phyloP scores from a whole-genome alignment of 305 asterid genomes.

The Stenogyne calaminthoides region DNA sequence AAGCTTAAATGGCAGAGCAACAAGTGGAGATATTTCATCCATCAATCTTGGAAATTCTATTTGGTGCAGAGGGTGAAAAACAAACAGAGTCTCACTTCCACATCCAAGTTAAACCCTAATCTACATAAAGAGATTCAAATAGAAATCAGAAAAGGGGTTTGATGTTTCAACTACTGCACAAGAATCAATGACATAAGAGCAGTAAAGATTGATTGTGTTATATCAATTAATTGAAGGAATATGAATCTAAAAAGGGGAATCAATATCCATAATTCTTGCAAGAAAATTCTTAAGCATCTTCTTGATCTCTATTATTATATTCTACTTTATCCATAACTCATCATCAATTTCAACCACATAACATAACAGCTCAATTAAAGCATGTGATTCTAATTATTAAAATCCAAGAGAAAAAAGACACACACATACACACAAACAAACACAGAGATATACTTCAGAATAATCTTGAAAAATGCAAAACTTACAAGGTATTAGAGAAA shows the following conservation, averaged over 20 bases:
- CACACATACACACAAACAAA: too few relatives aligned
- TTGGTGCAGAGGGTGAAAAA: background rate
- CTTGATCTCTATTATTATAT: slow-evolving; percentile 32
- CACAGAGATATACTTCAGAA: background rate
- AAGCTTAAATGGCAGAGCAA: slow-evolving; percentile 39
- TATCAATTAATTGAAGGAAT: slow-evolving; percentile 37
- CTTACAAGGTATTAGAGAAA: slow-evolving; percentile 25
- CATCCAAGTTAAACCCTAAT: slow-evolving; percentile 24
- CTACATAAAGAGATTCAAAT: slow-evolving; percentile 2
- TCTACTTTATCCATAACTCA: slow-evolving; percentile 39
- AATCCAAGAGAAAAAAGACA: background rate
- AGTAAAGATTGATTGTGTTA: slow-evolving; percentile 15
- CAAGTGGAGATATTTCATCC: slow-evolving; percentile 39
- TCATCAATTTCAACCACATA: slow-evolving; percentile 35
- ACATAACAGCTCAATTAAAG: slow-evolving; percentile 26
- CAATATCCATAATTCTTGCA: slow-evolving; percentile 28
- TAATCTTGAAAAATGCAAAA: background rate
- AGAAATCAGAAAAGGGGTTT: slow-evolving; percentile 26
- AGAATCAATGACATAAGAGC: slow-evolving; percentile 31
- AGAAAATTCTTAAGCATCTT: slow-evolving; percentile 30
- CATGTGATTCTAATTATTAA: slow-evolving; percentile 16
- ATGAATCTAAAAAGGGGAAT: slow-evolving; percentile 36
- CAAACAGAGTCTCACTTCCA: slow-evolving; percentile 14
- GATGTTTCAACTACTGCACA: slow-evolving; percentile 2
- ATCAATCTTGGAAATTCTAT: slow-evolving; percentile 31